A percentile compares a stretch with the other conserved stretches of the same genome.
These are phyloP conservation scores for Berkeleyomyces basicola DNA, from an alignment of 2,329 filamentous ascomycete genomes.

Conservation along the genomic window DNA sequence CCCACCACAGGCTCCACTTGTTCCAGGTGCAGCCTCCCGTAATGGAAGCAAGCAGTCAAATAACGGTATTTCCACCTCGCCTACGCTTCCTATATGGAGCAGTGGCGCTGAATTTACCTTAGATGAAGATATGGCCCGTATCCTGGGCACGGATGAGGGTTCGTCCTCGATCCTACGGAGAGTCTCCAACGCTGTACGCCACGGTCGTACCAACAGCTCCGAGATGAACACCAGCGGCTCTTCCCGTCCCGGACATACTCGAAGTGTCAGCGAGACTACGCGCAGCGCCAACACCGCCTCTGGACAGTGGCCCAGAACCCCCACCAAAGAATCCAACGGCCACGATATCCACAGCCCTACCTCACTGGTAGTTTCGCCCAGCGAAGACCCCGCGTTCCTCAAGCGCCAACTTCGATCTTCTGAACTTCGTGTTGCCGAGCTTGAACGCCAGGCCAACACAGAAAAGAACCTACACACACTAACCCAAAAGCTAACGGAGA, in stretches of 20 bases:
- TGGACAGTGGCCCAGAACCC: slow-evolving; percentile 54
- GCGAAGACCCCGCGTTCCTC: slow-evolving; percentile 48
- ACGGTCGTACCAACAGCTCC: slow-evolving; percentile 76
- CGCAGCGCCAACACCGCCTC: slow-evolving; percentile 37
- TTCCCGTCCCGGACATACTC: slow-evolving; percentile 31
- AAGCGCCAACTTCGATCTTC: slow-evolving; percentile 65
- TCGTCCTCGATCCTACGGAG: slow-evolving; percentile 69
- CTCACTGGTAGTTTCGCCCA: slow-evolving; percentile 36
- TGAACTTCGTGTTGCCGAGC: slow-evolving; percentile 70
- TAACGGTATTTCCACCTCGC: slow-evolving; percentile 28
- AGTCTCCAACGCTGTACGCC: slow-evolving; percentile 85
- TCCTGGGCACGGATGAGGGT: slow-evolving; percentile 61
- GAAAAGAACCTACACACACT: slow-evolving; percentile 55
- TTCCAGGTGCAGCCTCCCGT: slow-evolving; percentile 11
- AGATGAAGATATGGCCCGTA: slow-evolving; percentile 89
- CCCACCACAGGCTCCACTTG: slow-evolving; percentile 10
- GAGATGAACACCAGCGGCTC: slow-evolving; percentile 26
- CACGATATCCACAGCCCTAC: slow-evolving; percentile 59
- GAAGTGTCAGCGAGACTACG: slow-evolving; percentile 53
- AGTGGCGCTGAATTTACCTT: slow-evolving; percentile 75
- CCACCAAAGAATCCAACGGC: slow-evolving; percentile 38
- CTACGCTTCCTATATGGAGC: slow-evolving; percentile 58
- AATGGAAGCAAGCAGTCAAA: slow-evolving; percentile 10
- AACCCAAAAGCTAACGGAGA: slow-evolving; percentile 78
- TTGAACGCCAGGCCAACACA: slow-evolving; percentile 59